Percentiles rank a stretch among this genome's conserved stretches.
phyloP scores from a whole-genome alignment of 495 filamentous ascomycete species.

The Haplographium delicatum region DNA sequence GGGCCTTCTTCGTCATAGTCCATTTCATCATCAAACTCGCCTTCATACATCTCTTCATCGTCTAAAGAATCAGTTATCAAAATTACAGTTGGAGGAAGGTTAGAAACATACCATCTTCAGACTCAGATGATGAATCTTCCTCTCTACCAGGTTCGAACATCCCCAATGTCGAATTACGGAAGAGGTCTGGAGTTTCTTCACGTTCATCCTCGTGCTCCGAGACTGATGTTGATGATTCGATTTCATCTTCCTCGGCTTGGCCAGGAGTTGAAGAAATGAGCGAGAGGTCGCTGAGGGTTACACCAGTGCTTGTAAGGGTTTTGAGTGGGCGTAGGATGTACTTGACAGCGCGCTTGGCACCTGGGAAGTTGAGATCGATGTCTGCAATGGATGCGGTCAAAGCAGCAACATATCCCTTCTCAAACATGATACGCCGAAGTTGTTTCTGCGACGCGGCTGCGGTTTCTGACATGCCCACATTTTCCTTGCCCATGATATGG shows the following conservation, averaged over 20 bases:
- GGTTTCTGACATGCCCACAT: conserved; percentile 36
- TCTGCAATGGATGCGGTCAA: conserved; percentile 92
- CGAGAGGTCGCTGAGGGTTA: conserved; percentile 70
- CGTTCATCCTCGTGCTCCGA: conserved; percentile 83
- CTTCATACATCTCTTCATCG: conserved; percentile 79
- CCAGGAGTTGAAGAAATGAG: conserved; percentile 63
- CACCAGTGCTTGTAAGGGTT: conserved; percentile 79
- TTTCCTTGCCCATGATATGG: conserved; percentile 80
- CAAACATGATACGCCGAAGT: conserved; percentile 92
- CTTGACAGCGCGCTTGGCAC: conserved; percentile 89
- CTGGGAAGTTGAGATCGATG: conserved; percentile 90
- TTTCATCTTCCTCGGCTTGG: conserved; percentile 78
- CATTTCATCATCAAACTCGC: conserved; percentile 83
- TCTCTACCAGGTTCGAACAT: conserved; percentile 85
- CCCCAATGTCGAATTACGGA: conserved; percentile 90
- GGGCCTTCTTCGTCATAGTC: conserved; percentile 80
- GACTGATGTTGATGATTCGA: conserved; percentile 82
- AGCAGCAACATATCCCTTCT: conserved; percentile 87
- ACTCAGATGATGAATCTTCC: conserved; percentile 69
- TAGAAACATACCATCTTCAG: conserved; percentile 45
- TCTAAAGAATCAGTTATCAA: conserved; percentile 37
- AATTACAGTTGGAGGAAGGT: background rate
- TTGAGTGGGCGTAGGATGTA: conserved; percentile 89
- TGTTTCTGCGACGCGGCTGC: conserved; percentile 52
- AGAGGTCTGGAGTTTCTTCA: conserved; percentile 95